Base-by-base conservation (phyloP, 2,329 filamentous ascomycete species). In the Paramyrothecium roridum region DNA sequence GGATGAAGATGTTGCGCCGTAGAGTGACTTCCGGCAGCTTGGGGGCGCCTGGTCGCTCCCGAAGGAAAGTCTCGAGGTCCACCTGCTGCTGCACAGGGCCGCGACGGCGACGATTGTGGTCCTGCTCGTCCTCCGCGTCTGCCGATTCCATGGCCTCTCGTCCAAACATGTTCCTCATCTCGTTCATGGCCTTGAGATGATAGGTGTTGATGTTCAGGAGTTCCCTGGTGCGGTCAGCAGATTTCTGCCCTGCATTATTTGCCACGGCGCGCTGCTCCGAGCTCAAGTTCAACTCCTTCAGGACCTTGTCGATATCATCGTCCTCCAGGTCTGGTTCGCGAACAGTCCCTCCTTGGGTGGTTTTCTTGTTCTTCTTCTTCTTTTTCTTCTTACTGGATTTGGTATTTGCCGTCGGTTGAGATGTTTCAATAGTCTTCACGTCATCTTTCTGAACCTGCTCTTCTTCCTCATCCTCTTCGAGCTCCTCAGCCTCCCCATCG, bases 151-250 rank as follows among this genome's bases (percentile, higher is more conserved):
- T 88, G 65, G 76, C 82, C 54, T 78, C 84, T 60, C 75, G 76
- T 8, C 79, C 83, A 69, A 81, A 86, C 2, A 85, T 70, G 30
- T 74, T 76, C 52, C 81, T 88, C 91, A 99, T 97, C 75, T 99
- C 95, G 65, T 96, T 96, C 37, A 88, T 80, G 8, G 90, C 90
- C 67, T 93, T 93, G 12, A 99, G 81, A 63, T 92, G 85, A 61
- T 89, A 83, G 1, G 87, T 83, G 62, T 81, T 81, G 63, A 83
- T 76, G 30, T 73, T 69, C 2, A 85, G 69, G 3, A 83, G 72
- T 30, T 73, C 65, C 55, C 74, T 75, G 46, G 73, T 67, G 13
- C 70, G 63, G 13, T 67, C 52, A 20, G 54, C 50, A 26, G 57
- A 46, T 46, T 57, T 45, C 30, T 58, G 46, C 8, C 46, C 47